Evolutionary conservation across 1,284 basidiomycete species (phyloP), one percentile per base, ranked within the genome.

Genomic region (Lignosus rhinocerotis): DNA sequence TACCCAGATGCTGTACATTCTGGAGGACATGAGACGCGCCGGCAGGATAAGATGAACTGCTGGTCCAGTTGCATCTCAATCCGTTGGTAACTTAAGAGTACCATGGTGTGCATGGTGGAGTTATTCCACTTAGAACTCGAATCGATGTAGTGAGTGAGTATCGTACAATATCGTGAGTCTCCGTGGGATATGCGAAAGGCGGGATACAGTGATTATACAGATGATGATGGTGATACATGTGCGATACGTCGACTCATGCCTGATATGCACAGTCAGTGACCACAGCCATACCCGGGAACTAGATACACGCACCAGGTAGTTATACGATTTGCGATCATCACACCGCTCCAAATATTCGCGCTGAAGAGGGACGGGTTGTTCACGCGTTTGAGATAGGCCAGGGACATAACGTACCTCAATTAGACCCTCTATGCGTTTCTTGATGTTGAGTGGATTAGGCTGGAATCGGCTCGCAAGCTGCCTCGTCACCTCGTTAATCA

Each of bases 391-490:
- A 25, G 25, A 25, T 25, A 25, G 25, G 4, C 33, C 32, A 10
- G 45, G 33, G 38, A 25, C 33, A n/a, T n/a, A 5, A 70, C 80
- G 41, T 60, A 94, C 94, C 76, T 99, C 97, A 61, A 99, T 98
- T 59, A 99, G 75, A 41, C 86, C 87, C 72, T 99, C 97, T 60
- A 99, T 93, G 41, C 94, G 83, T 74, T 93, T 95, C 82, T 99
- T 99, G 77, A 99, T 94, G 61, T 85, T 80, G 36, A 86, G 73
- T 43, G 95, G 89, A 63, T 90, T 87, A 0, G 97, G 96, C 54
- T 85, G 84, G 80, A 99, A 99, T 3, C 97, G 85, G 58, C 78
- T 79, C 12, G 89, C 79, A 2, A 99, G 77, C 70, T 98, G 96
- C 16, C 86, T 83, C 39, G 93, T 93, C 30, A 95, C 94, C 74